Conservation (phyloP, 495 filamentous ascomycete species). For the Niebla homalea region DNA sequence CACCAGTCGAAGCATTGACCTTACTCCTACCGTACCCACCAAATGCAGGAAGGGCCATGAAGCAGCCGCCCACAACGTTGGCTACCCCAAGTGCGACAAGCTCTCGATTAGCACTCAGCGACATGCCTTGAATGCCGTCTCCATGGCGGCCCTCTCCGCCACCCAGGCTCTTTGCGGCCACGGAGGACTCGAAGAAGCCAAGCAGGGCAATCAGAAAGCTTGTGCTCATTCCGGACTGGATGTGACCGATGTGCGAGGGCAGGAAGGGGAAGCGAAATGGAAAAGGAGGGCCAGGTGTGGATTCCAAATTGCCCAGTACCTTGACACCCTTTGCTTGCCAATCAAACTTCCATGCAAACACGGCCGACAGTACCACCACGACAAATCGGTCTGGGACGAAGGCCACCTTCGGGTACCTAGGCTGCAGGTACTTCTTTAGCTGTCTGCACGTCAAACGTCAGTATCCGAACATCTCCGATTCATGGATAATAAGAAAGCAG, state of each 20-base stretch:
- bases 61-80: slow-evolving; percentile 81
- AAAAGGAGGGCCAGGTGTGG: slow-evolving; percentile 49
- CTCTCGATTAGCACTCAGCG: slow-evolving; percentile 83
- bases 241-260: slow-evolving; percentile 57
- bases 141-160: slow-evolving; percentile 34
- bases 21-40: slow-evolving; percentile 95
- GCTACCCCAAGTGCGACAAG: slow-evolving; percentile 84
- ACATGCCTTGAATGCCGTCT: slow-evolving; percentile 58
- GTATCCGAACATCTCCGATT: slow-evolving; percentile 3
- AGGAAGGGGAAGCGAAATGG: slow-evolving; percentile 77
- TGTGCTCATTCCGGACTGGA: slow-evolving; percentile 78
- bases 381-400: slow-evolving; percentile 89
- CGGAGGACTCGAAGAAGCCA: slow-evolving; percentile 95
- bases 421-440: slow-evolving; percentile 70
- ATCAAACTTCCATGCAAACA: slow-evolving; percentile 61
- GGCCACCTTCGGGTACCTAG: slow-evolving; percentile 64
- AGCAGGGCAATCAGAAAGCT: slow-evolving; percentile 88
- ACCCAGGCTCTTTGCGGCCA: slow-evolving; percentile 86
- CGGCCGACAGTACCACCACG: slow-evolving; percentile 74
- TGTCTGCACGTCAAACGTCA: slow-evolving; percentile 35
- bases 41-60: slow-evolving; percentile 84
- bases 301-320: slow-evolving; percentile 68
- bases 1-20: slow-evolving; percentile 82
- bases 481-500: slow-evolving; percentile 9
- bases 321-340: slow-evolving; percentile 76